Base-by-base conservation (phyloP, 257 asterid species). In the Solanum clarkiae region DNA sequence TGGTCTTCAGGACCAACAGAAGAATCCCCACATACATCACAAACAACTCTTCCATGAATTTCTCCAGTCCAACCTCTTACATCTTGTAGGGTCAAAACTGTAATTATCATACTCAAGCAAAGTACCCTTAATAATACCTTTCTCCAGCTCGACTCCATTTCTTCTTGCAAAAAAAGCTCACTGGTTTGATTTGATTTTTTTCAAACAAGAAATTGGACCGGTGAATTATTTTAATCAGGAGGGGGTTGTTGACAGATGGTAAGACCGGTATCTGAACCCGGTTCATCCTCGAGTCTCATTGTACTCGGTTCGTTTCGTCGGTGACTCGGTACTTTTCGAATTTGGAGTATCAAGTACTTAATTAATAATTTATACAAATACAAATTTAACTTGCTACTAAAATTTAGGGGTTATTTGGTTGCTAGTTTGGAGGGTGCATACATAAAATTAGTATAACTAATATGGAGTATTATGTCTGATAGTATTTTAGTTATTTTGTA, bases 11-110 rank as follows among this genome's bases (percentile, higher is more conserved):
- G 98, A 81, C 97, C 98, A 85, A 94, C 89, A 24, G 95, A 91
- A 84, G 99, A 91, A 91, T 96, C 99, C n/a, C 90, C 98, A 86
- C 98, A 94, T 59, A 94, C 96, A 92, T 94, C 98, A 87, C 99
- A 94, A 36, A 93, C 93, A 44, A 96, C 98, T 75, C 98, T 88
- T 81, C 98, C 97, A 66, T 93, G 92, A 85, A 96, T 93, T 90
- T 94, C 93, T 49, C 98, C 97, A 12, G 93, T 96, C 98, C 98
- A 96, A 10, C 92, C 94, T 74, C 87, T 90, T 53, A 90, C 96
- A 45, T 90, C 87, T 45, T 45, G 62, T 22, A 66, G 81, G 81
- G 74, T 53, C 68, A 89, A 83, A 82, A 86, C 57, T 36, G 87
- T 80, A 13, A 82, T 16, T 59, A 85, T 15, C 8, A 44, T 18